Base-by-base conservation (phyloP, 768 basidiomycete genomes). In the Lentinula boryana region DNA sequence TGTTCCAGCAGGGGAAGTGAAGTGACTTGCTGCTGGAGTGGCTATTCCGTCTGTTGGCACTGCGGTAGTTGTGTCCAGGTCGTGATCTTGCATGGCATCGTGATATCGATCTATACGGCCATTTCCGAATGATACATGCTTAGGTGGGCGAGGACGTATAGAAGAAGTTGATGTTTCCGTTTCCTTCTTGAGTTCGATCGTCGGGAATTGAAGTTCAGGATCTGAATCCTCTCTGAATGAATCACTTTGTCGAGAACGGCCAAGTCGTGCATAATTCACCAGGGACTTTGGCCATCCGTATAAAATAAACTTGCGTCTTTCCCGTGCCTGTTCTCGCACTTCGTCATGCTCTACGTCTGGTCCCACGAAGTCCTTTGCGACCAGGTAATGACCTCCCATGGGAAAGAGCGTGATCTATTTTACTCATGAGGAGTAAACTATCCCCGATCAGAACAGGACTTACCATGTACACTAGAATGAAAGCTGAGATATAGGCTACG, bases 401-500 rank as follows among this genome's bases (percentile, higher is more conserved):
- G 88, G 84, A 66, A 89, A 90, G 15, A 90, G 74, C 0, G 85
- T 85, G 13, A 89, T 65, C 86, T 88, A 46, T 16, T 32, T 38
- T 21, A 35, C 15, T 36, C 15, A 40, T 46, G 13, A 6, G 23
- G 16, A 53, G 12, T 3, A 44, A 43, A 6, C 46, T 9, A 18
- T 33, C 16, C 31, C 32, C 6, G 21, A n/a, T 18, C 32, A 35
- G 18, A 32, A 50, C 2, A 12, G 16, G 27, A 72, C 77, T 51
- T 63, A 88, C 84, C 66, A 80, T 74, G 66, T 83, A 89, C 0
- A 89, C 75, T 13, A 89, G 75, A 12, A 84, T 72, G 63, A 88
- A 84, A 3, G 76, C 80, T 2, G 86, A 79, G 16, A 88, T 79
- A 66, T 89, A 90, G 0, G 87, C 86, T 23, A 90, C 78, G 0